Percentiles rank a stretch among this genome's conserved stretches.
phyloP scores from a whole-genome alignment of 208 protist genomes.

The Spongospora subterranea region DNA sequence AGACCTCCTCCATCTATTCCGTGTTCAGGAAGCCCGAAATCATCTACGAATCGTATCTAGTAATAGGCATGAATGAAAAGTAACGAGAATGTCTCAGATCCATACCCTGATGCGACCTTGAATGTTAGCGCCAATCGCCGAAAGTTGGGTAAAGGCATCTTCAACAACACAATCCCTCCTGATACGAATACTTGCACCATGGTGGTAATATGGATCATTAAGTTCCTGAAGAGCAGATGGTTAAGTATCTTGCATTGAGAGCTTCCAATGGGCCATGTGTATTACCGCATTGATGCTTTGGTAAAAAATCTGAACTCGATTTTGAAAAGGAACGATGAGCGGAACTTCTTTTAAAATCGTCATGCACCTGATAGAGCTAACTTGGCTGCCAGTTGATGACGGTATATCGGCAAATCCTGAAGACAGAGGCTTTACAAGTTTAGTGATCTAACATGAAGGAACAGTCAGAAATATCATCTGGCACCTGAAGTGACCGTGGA shows the following conservation, averaged over 20 bases:
- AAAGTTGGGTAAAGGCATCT: background rate
- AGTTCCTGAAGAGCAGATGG: background rate
- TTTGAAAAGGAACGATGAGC: background rate
- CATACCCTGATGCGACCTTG: background rate
- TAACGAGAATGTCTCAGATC: background rate
- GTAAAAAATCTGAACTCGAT: constrained; percentile 17
- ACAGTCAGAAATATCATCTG: too few species aligned
- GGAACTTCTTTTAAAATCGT: constrained; percentile 5
- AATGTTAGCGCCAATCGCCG: background rate
- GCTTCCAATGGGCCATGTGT: background rate
- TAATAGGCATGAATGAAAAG: background rate
- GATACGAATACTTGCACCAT: background rate
- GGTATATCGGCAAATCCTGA: too few species aligned
- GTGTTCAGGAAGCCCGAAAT: background rate
- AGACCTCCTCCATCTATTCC: constrained; percentile 38
- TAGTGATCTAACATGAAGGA: too few species aligned
- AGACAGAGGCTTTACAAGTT: too few species aligned
- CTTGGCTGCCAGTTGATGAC: too few species aligned
- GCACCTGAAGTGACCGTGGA: background rate
- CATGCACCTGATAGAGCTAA: too few species aligned
- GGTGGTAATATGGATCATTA: background rate
- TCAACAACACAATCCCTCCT: background rate
- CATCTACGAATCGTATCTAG: constrained; percentile 10
- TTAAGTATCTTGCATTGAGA: background rate
- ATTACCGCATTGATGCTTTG: background rate